A percentile compares a stretch with the other conserved stretches of the same genome.
Evolutionary conservation across 352 stramenopile genomes (phyloP).

Genomic region (Phytophthora macrochlamydospora): DNA sequence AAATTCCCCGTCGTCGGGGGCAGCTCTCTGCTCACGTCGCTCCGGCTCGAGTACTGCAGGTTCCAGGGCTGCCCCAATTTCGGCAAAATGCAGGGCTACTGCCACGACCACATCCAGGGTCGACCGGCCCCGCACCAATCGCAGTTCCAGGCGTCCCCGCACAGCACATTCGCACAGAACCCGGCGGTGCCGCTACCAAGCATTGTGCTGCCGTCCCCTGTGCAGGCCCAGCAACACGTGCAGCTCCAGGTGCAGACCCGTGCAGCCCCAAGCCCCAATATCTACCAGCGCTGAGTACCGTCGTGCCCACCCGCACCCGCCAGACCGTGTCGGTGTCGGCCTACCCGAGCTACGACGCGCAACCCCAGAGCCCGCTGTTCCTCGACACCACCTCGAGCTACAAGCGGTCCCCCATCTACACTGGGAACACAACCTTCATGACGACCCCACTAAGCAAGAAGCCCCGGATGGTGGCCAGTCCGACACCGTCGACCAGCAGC

Average conservation of each 20-base stretch:
- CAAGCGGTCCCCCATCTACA: slow-evolving; percentile 28
- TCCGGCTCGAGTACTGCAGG: slow-evolving; percentile 52
- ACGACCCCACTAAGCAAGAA: slow-evolving; percentile 27
- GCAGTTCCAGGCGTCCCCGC: slow-evolving; percentile 22
- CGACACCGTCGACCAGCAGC: slow-evolving; percentile 29
- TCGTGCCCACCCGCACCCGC: slow-evolving; percentile 26
- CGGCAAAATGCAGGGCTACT: slow-evolving; percentile 71
- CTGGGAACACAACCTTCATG: slow-evolving; percentile 24
- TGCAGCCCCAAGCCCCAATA: slow-evolving; percentile 26
- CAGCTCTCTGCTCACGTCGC: slow-evolving; percentile 40
- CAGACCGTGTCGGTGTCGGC: slow-evolving; percentile 15
- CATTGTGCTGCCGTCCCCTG: slow-evolving; percentile 26
- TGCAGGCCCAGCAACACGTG: background rate
- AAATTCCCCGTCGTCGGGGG: slow-evolving; percentile 25
- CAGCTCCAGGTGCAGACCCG: slow-evolving; percentile 2
- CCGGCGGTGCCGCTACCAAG: slow-evolving; percentile 21
- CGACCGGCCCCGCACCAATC: slow-evolving; percentile 23
- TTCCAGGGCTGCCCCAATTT: slow-evolving; percentile 64
- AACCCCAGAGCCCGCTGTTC: slow-evolving; percentile 23
- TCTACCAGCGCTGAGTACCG: slow-evolving; percentile 32
- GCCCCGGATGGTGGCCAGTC: slow-evolving; percentile 30
- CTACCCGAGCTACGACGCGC: slow-evolving; percentile 22
- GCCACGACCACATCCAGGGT: slow-evolving; percentile 61
- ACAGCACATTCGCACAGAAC: slow-evolving; percentile 13
- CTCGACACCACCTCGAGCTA: slow-evolving; percentile 16